A percentile compares a stretch with the other conserved stretches of the same genome.
Evolutionary conservation across 2,329 filamentous ascomycete genomes (phyloP).

Genomic region (Neofusicoccum sp.): DNA sequence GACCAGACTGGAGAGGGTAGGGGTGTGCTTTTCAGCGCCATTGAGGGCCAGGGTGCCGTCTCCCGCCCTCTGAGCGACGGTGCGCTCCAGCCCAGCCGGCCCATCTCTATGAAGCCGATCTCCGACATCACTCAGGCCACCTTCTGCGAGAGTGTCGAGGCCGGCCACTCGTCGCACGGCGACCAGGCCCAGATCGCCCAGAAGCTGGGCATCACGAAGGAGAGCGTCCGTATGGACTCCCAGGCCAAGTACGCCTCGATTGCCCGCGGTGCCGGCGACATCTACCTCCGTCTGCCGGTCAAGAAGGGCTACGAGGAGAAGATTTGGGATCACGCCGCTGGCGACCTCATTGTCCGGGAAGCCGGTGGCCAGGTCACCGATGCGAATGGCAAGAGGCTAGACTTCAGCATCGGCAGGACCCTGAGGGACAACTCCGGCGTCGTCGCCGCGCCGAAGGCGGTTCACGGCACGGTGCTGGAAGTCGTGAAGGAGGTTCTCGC

Average conservation of each 20-base stretch:
- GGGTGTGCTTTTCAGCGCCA: conserved; percentile 85
- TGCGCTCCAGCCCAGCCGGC: conserved; percentile 54
- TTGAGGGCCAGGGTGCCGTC: conserved; percentile 75
- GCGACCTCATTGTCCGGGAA: conserved; percentile 90
- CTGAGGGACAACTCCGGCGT: conserved; percentile 90
- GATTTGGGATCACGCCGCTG: conserved; percentile 98
- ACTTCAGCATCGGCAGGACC: conserved; percentile 85
- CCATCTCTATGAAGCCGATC: conserved; percentile 78
- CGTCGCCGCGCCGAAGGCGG: conserved; percentile 75
- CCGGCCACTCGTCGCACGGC: conserved; percentile 83
- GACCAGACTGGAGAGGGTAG: conserved; percentile 73
- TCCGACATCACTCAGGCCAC: conserved; percentile 74
- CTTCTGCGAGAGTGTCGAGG: conserved; percentile 96
- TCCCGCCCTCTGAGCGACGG: conserved; percentile 67
- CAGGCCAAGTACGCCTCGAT: conserved; percentile 98
- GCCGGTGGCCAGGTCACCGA: conserved; percentile 92
- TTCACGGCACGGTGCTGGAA: conserved; percentile 73
- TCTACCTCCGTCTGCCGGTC: conserved; percentile 87
- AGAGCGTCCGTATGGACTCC: conserved; percentile 94
- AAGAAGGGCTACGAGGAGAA: conserved; percentile 92
- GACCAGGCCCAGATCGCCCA: conserved; percentile 83
- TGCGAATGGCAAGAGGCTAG: conserved; percentile 75
- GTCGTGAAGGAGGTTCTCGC: conserved; percentile 78
- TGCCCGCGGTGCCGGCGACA: conserved; percentile 86
- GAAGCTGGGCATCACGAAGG: conserved; percentile 80